Conservation (phyloP, 2,329 filamentous ascomycete species). For the Arthrobotrys musiformis region DNA sequence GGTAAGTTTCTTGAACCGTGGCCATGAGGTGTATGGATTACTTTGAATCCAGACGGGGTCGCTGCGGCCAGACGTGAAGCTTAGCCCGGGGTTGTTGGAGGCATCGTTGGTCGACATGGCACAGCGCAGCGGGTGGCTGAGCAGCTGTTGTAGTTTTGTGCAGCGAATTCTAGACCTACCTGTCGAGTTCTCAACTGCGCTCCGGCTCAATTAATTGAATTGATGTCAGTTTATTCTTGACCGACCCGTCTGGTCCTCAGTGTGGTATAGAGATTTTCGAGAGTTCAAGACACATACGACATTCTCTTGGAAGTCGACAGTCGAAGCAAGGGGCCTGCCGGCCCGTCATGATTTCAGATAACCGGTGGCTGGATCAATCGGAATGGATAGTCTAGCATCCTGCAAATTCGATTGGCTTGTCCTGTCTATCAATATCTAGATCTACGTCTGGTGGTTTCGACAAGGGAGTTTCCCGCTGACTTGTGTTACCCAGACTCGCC, state of each 20-base stretch:
- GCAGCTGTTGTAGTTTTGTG: neutral
- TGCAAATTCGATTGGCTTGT: neutral
- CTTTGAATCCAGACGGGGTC: conserved; percentile 69
- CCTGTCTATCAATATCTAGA: neutral
- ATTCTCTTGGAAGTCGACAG: too few species aligned
- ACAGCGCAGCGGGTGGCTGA: neutral
- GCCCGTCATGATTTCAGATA: neutral
- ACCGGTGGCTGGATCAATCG: conserved; percentile 16
- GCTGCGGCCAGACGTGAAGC: conserved; percentile 66
- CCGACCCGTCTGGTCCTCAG: too few species aligned
- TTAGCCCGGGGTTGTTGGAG: conserved; percentile 42
- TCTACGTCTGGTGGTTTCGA: too few species aligned
- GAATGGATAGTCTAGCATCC: neutral
- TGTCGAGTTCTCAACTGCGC: neutral
- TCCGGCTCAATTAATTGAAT: too few species aligned
- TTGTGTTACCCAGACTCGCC: neutral
- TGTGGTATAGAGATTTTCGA: too few species aligned
- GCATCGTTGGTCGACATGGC: neutral
- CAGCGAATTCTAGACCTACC: neutral
- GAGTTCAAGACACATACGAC: too few species aligned
- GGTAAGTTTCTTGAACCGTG: conserved; percentile 64
- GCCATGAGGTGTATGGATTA: conserved; percentile 65
- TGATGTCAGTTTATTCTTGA: too few species aligned
- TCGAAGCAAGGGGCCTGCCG: neutral
- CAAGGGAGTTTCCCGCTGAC: too few species aligned